Evolutionary conservation across 148 eudicot species (phyloP), one percentile per base, ranked within the genome.

Genomic region (Dianthus caryophyllus): DNA sequence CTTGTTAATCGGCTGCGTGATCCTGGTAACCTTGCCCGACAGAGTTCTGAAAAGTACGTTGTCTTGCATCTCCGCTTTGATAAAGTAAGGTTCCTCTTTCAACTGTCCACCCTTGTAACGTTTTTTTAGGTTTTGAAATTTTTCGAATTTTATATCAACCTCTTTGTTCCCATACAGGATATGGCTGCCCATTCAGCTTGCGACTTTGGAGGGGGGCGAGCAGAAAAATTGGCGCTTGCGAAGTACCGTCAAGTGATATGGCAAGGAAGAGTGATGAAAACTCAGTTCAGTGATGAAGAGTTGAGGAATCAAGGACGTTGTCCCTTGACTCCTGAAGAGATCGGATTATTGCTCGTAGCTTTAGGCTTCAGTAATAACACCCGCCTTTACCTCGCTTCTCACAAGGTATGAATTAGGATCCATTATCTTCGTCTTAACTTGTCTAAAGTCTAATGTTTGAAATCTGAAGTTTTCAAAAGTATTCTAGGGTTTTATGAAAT

Each of bases 151-250:
- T 22, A 11, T 26, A n/a, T 61, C 41, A 18, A 30, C n/a, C 46
- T 31, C 17, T 54, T 8, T 70, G 53, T 65, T 50, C 25, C 66
- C 49, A 27, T 48, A 50, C 89, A 94, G 97, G 99, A 94, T 83
- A 94, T 94, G 99, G 99, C 99, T 77, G 96, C 99, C 39, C 99
- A 94, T 81, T 94, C 99, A 54, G 97, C 97, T 59, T 94, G 99
- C 75, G 96, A 90, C 57, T 94, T 88, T 73, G 99, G 97, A 63
- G 99, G 99, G 44, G 99, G 99, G 10, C 87, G 91, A 83, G 96
- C 97, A 36, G 99, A 94, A 76, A 82, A 78, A 25, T 71, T 90
- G 77, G 99, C 99, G 69, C 93, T 94, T 69, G 99, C 99, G 50
- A 94, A 88, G 75, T 94, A 90, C 53, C 87, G 99, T 20, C 89